Percentiles rank a stretch among this genome's conserved stretches.
phyloP scores from a whole-genome alignment of 2,329 filamentous ascomycete genomes.

The Epichloe scottii region DNA sequence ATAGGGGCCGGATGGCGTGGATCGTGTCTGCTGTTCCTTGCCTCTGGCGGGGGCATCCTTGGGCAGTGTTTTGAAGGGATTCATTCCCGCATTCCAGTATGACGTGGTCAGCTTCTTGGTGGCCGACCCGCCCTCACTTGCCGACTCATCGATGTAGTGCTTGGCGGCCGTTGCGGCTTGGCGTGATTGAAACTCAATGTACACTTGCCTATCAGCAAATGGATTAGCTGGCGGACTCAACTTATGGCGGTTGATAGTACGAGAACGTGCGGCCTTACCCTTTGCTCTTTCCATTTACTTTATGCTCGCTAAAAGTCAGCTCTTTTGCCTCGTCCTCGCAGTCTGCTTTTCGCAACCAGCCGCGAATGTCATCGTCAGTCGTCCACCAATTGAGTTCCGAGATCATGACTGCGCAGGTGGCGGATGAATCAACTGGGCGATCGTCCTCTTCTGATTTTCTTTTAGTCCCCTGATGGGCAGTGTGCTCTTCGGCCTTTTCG shows the following conservation, averaged over 20 bases:
- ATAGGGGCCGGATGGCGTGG: constrained; percentile 35
- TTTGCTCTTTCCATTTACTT: constrained; percentile 98
- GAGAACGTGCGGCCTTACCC: constrained; percentile 47
- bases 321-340: constrained; percentile 81
- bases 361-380: constrained; percentile 86
- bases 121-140: constrained; percentile 36
- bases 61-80: constrained; percentile 82
- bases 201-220: constrained; percentile 47
- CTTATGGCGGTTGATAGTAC: too few relatives aligned
- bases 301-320: constrained; percentile 94
- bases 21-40: constrained; percentile 50
- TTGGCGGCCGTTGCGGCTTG: constrained; percentile 82
- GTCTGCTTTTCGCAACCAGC: constrained; percentile 67
- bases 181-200: constrained; percentile 70
- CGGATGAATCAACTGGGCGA: constrained; percentile 43
- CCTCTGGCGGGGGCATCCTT: constrained; percentile 62
- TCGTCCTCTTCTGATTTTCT: constrained; percentile 48
- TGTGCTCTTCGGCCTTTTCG: constrained; percentile 12
- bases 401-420: constrained; percentile 64
- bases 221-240: neutral
- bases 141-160: constrained; percentile 59
- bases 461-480: constrained; percentile 38
- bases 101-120: constrained; percentile 60
- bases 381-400: constrained; percentile 95
- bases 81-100: constrained; percentile 65